These are phyloP conservation scores for Venturia aucupariae DNA, from an alignment of 2,329 filamentous ascomycete genomes.

Conservation along the genomic window DNA sequence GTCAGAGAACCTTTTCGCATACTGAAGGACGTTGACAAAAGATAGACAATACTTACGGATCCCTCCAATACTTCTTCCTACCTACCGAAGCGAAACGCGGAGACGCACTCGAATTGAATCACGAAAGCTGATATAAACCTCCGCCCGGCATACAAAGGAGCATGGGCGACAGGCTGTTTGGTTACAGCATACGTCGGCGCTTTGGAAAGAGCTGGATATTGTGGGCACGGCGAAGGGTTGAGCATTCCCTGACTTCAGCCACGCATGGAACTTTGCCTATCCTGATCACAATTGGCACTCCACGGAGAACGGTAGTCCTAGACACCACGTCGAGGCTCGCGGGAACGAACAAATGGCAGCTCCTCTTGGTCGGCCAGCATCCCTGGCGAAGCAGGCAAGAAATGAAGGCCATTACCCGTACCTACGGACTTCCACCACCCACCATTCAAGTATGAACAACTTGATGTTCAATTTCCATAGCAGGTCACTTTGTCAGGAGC, in stretches of 20 bases:
- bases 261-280: neutral
- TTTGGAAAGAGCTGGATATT: neutral
- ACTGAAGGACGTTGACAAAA: neutral
- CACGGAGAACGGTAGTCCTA: neutral
- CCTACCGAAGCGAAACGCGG: neutral
- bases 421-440: neutral
- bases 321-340: neutral
- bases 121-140: neutral
- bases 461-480: neutral
- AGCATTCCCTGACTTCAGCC: neutral
- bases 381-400: neutral
- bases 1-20: neutral
- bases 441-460: neutral
- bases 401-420: neutral
- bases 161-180: neutral
- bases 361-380: neutral
- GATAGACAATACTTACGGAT: neutral
- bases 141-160: neutral
- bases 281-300: neutral
- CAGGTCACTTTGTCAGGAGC: neutral
- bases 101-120: neutral
- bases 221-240: neutral
- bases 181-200: neutral
- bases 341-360: neutral
- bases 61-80: neutral